Evolutionary conservation across 495 filamentous ascomycete genomes (phyloP).

Genomic region (Cenococcum geophilum): DNA sequence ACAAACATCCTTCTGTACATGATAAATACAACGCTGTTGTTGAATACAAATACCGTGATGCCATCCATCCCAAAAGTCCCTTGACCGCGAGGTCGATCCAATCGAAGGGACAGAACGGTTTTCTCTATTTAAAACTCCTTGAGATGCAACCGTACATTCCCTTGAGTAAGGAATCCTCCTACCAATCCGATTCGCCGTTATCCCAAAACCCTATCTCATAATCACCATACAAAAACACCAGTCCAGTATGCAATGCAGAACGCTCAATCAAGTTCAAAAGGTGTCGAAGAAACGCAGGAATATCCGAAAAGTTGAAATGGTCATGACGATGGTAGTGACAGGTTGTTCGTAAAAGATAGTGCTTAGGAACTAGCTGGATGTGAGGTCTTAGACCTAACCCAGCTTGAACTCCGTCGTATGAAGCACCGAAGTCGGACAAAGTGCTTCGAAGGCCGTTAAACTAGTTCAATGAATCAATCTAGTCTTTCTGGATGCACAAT

Average conservation of each 20-base stretch:
- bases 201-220: background rate
- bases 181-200: background rate
- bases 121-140: background rate
- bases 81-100: background rate
- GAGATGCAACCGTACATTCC: background rate
- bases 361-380: too few species aligned
- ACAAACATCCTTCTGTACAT: too few species aligned
- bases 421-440: background rate
- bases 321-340: background rate
- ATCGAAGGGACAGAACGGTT: background rate
- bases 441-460: background rate
- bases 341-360: background rate
- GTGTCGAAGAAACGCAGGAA: background rate
- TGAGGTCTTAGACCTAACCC: background rate
- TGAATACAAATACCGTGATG: background rate
- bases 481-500: too few species aligned
- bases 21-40: background rate
- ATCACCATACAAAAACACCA: background rate
- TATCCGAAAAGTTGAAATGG: background rate
- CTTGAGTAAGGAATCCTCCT: background rate
- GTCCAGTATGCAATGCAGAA: slow-evolving; percentile 4
- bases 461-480: background rate
- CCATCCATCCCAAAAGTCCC: slow-evolving; percentile 1
- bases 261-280: slow-evolving; percentile 3
- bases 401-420: background rate